Percentiles rank a stretch among this genome's conserved stretches.
Conservation (phyloP, 768 basidiomycete genomes). For the Boletus barrowsii region DNA sequence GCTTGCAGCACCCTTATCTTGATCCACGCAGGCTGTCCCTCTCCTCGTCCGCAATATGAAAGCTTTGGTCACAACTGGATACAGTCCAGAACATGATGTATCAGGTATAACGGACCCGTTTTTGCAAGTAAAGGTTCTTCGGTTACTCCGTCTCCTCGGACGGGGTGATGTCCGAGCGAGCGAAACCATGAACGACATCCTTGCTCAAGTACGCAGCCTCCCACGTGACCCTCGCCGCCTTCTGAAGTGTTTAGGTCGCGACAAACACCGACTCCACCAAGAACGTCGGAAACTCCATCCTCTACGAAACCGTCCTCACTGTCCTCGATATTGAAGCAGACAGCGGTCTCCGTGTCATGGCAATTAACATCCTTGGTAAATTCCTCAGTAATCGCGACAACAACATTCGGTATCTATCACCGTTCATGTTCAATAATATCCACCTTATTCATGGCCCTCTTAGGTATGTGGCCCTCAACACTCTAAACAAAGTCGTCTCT, state of each 20-base stretch:
- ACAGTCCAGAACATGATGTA: constrained; percentile 98
- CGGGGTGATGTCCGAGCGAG: constrained; percentile 81
- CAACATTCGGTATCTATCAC: constrained; percentile 82
- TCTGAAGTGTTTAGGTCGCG: constrained; percentile 64
- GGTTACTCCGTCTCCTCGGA: constrained; percentile 85
- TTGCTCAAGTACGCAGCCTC: constrained; percentile 69
- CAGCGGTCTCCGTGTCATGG: constrained; percentile 94
- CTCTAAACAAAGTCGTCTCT: constrained; percentile 95
- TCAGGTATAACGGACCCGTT: constrained; percentile 99
- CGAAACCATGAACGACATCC: constrained; percentile 97
- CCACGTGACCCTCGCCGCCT: neutral
- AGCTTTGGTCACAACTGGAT: constrained; percentile 91
- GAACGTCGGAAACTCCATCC: constrained; percentile 96
- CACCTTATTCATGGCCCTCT: neutral
- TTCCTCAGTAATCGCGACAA: constrained; percentile 97
- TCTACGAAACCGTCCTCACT: constrained; percentile 96
- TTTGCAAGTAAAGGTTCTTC: constrained; percentile 89
- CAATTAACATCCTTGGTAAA: constrained; percentile 98
- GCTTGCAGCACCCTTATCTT: constrained; percentile 5
- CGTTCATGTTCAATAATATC: neutral
- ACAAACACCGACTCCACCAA: constrained; percentile 98
- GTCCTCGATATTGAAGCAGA: constrained; percentile 98
- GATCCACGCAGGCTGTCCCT: constrained; percentile 71
- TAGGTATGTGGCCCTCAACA: constrained; percentile 97
- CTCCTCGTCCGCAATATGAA: constrained; percentile 94